Conservation (phyloP, 2,329 filamentous ascomycete species). For the Ilyonectria sp. region DNA sequence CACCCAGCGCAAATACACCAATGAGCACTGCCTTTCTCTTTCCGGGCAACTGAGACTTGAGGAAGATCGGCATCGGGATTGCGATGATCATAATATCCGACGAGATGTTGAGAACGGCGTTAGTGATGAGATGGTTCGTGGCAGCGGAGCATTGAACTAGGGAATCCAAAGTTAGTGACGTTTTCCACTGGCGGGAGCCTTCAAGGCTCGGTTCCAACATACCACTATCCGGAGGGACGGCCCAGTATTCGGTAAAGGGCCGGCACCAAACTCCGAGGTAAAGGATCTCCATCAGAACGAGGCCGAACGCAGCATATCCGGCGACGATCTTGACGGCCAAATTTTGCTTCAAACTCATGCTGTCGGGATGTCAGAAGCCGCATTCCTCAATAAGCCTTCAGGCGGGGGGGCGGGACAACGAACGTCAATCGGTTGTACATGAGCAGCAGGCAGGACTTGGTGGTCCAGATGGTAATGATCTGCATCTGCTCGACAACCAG, state of each 20-base stretch:
- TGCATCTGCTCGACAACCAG: slow-evolving; percentile 75
- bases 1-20: slow-evolving; percentile 61
- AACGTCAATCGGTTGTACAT: slow-evolving; percentile 71
- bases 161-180: slow-evolving; percentile 26
- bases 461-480: slow-evolving; percentile 69
- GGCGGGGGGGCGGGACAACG: slow-evolving; percentile 36
- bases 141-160: slow-evolving; percentile 71
- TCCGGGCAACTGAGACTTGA: slow-evolving; percentile 63
- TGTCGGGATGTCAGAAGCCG: slow-evolving; percentile 42
- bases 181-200: not conserved
- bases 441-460: slow-evolving; percentile 71
- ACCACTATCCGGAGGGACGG: slow-evolving; percentile 67
- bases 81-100: slow-evolving; percentile 73
- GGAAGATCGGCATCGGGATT: slow-evolving; percentile 69
- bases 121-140: slow-evolving; percentile 70
- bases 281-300: slow-evolving; percentile 66
- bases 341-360: slow-evolving; percentile 63
- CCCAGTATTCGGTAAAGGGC: slow-evolving; percentile 71
- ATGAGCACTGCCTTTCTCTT: slow-evolving; percentile 69
- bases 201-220: slow-evolving; percentile 34
- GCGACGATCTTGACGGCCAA: slow-evolving; percentile 64
- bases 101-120: slow-evolving; percentile 72
- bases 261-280: slow-evolving; percentile 68
- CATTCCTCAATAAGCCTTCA: not conserved
- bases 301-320: slow-evolving; percentile 62